Evolutionary conservation across 305 asterid genomes (phyloP).

Genomic region (Fraxinus velutina): DNA sequence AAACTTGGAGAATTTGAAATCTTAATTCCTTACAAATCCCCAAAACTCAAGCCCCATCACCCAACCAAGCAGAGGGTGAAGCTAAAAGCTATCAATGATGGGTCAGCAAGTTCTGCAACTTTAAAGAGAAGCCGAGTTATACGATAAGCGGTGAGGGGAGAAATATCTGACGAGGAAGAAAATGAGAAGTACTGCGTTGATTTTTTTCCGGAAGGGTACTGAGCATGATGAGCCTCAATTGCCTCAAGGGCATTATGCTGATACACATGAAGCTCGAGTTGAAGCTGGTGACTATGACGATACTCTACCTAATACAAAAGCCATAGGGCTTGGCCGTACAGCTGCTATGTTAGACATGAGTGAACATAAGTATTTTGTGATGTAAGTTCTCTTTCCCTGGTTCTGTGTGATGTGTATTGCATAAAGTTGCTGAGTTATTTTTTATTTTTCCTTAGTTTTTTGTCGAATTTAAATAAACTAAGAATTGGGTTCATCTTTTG

Average conservation of each 20-base stretch:
- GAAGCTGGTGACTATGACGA: constrained; percentile 37
- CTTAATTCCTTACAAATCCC: too few species aligned
- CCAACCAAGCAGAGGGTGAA: neutral
- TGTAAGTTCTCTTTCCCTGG: constrained; percentile 34
- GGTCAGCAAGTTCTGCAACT: constrained; percentile 80
- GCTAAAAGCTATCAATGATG: constrained; percentile 78
- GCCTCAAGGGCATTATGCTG: constrained; percentile 26
- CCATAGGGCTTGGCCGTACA: constrained; percentile 56
- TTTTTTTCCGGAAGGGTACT: constrained; percentile 66
- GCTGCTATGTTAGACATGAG: constrained; percentile 54
- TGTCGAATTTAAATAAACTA: too few species aligned
- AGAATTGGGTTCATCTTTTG: too few species aligned
- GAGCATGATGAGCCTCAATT: constrained; percentile 37
- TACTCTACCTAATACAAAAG: constrained; percentile 33
- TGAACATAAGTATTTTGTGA: constrained; percentile 84
- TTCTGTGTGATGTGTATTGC: too few species aligned
- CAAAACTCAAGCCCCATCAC: too few species aligned
- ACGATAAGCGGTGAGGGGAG: constrained; percentile 70
- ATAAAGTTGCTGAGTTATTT: too few species aligned
- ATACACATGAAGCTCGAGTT: constrained; percentile 32
- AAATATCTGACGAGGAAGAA: constrained; percentile 82
- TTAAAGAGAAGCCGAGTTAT: constrained; percentile 57
- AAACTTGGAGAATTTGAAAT: neutral
- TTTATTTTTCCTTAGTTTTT: too few species aligned
- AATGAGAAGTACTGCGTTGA: constrained; percentile 83